These are phyloP conservation scores for Miscanthus lutarioriparius DNA, from an alignment of 176 grass and related monocot genomes.

Conservation along the genomic window DNA sequence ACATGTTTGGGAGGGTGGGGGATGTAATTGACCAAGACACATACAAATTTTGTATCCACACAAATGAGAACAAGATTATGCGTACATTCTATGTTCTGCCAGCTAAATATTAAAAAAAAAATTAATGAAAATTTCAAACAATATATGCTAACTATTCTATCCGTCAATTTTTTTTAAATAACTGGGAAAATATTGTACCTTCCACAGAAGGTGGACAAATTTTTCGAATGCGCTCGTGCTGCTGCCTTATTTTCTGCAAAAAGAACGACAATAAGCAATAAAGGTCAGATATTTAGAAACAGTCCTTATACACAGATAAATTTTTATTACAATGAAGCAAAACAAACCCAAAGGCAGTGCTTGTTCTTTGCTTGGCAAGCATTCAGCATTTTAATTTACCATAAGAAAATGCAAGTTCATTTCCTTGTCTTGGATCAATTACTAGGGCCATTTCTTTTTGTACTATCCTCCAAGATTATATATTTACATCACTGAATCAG, in stretches of 20 bases:
- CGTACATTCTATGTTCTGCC: not conserved
- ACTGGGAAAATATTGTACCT: conserved; percentile 52
- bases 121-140: not conserved
- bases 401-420: conserved; percentile 7
- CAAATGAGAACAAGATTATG: not conserved
- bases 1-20: not conserved
- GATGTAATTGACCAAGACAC: not conserved
- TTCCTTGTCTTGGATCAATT: not conserved
- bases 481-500: not conserved
- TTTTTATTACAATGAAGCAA: not conserved
- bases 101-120: not conserved
- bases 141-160: not conserved
- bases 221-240: conserved; percentile 86
- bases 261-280: conserved; percentile 22
- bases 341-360: not conserved
- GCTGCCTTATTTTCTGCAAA: conserved; percentile 79
- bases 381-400: conserved; percentile 15
- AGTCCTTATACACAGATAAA: not conserved
- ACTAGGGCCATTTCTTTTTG: not conserved
- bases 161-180: not conserved
- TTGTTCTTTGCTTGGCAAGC: not conserved
- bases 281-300: not conserved
- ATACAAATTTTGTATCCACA: not conserved
- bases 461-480: not conserved
- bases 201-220: conserved; percentile 89